Conservation (phyloP, 768 basidiomycete species). For the Termitomyces sp. region DNA sequence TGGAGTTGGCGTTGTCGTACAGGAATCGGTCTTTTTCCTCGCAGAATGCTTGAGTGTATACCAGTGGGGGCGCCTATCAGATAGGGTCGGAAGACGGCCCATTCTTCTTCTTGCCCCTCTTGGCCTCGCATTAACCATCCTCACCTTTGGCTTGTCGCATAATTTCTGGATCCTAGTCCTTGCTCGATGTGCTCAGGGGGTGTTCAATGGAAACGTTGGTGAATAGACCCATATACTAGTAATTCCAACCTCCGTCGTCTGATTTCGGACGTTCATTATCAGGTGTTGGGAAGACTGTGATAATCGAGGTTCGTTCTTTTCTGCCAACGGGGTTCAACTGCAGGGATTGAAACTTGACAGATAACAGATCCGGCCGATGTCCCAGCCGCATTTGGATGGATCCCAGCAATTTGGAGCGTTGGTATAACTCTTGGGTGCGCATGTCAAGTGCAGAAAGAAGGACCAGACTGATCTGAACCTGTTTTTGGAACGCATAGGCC, state of each 20-base stretch:
- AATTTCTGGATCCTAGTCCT: constrained; percentile 26
- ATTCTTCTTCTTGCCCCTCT: constrained; percentile 29
- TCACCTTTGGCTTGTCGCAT: constrained; percentile 29
- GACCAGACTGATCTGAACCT: not conserved
- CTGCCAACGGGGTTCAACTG: not conserved
- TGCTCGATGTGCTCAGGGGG: constrained; percentile 27
- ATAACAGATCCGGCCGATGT: constrained; percentile 9
- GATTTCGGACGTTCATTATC: not conserved
- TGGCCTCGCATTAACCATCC: constrained; percentile 27
- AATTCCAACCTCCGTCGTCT: not conserved
- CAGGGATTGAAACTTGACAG: not conserved
- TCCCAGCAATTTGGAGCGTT: constrained; percentile 11
- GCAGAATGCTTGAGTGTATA: constrained; percentile 30
- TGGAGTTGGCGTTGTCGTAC: not conserved
- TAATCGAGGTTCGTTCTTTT: constrained; percentile 6
- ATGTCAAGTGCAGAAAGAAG: not conserved
- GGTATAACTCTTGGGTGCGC: constrained; percentile 20
- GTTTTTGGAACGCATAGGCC: constrained; percentile 13
- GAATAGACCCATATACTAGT: not conserved
- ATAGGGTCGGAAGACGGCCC: constrained; percentile 31
- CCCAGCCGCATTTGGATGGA: constrained; percentile 9
- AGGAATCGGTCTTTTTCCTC: constrained; percentile 38
- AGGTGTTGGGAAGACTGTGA: not conserved
- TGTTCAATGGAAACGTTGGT: constrained; percentile 41
- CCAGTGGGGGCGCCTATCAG: constrained; percentile 32